A percentile compares a stretch with the other conserved stretches of the same genome.
Conservation (phyloP, 306 rosid genomes). For the Cicer arietinum region DNA sequence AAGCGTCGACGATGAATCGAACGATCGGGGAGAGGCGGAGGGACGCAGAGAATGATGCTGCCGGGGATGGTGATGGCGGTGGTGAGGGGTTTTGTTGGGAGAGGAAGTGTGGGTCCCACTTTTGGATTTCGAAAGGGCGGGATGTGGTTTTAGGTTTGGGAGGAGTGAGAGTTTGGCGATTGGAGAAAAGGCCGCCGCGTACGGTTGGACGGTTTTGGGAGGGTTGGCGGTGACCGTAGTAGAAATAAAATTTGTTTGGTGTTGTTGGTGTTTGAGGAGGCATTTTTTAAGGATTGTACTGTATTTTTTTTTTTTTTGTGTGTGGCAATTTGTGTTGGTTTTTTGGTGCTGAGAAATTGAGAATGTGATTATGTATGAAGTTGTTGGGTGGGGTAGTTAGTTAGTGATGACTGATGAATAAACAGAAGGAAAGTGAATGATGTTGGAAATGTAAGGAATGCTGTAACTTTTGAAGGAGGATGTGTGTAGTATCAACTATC, state of each 20-base stretch:
- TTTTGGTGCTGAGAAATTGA: no score
- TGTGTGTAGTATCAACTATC: no score
- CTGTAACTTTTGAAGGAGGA: no score
- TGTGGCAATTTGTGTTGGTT: no score
- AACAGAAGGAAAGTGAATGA: no score
- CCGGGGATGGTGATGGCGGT: conserved; percentile 28
- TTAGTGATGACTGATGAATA: no score
- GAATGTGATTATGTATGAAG: no score
- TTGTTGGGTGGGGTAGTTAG: no score
- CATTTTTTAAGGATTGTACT: conserved; percentile 41
- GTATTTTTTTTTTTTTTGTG: neutral
- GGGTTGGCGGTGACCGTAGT: conserved; percentile 80
- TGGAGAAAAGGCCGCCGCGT: conserved; percentile 75
- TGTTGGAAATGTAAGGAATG: no score
- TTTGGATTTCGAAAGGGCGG: conserved; percentile 54
- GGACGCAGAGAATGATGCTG: conserved; percentile 45
- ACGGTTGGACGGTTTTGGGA: conserved; percentile 72
- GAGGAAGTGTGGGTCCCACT: conserved; percentile 72
- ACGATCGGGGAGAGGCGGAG: conserved; percentile 70
- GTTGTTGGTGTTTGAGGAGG: conserved; percentile 59
- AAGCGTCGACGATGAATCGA: conserved; percentile 69
- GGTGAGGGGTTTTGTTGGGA: conserved; percentile 23
- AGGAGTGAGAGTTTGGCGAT: conserved; percentile 49
- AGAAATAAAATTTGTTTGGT: conserved; percentile 57
- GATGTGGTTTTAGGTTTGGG: conserved; percentile 39